These are phyloP conservation scores for Evansstolkia leycettana DNA, from an alignment of 495 filamentous ascomycete genomes.

Conservation along the genomic window DNA sequence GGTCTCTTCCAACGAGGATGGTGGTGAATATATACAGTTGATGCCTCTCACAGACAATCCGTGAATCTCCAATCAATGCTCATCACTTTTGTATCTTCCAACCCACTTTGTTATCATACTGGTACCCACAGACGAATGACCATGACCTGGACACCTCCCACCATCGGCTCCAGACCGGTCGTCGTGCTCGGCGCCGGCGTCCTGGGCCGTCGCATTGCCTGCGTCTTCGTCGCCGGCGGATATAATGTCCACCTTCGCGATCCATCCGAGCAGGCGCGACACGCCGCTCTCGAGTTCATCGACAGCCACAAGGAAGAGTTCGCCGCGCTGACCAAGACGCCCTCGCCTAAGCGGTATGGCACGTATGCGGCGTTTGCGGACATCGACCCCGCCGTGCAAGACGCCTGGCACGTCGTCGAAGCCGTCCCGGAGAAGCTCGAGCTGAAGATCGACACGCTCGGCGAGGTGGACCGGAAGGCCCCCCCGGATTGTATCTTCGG, in stretches of 20 bases:
- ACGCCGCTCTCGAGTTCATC: slow-evolving; percentile 11
- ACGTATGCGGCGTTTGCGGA: slow-evolving; percentile 16
- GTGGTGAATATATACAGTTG: too few species aligned
- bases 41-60: too few species aligned
- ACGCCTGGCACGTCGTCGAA: slow-evolving; percentile 40
- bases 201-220: slow-evolving; percentile 33
- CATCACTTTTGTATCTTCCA: too few species aligned
- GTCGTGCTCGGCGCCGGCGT: slow-evolving; percentile 34
- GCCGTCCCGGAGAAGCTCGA: slow-evolving; percentile 40
- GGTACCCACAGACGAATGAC: too few species aligned
- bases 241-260: slow-evolving; percentile 30
- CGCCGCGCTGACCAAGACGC: slow-evolving; percentile 20
- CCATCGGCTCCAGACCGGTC: too few species aligned
- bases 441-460: slow-evolving; percentile 38
- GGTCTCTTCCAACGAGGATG: too few species aligned
- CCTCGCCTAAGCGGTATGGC: slow-evolving; percentile 14
- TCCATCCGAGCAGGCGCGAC: slow-evolving; percentile 21
- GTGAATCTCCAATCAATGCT: too few species aligned
- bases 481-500: slow-evolving; percentile 37
- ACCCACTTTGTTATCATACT: too few species aligned
- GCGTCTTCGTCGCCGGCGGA: slow-evolving; percentile 29
- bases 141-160: too few species aligned
- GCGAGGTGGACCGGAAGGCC: slow-evolving; percentile 27
- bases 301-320: slow-evolving; percentile 26
- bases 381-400: slow-evolving; percentile 23